Evolutionary conservation across 805 yeast species (phyloP).

Genomic region (Candida pini): DNA sequence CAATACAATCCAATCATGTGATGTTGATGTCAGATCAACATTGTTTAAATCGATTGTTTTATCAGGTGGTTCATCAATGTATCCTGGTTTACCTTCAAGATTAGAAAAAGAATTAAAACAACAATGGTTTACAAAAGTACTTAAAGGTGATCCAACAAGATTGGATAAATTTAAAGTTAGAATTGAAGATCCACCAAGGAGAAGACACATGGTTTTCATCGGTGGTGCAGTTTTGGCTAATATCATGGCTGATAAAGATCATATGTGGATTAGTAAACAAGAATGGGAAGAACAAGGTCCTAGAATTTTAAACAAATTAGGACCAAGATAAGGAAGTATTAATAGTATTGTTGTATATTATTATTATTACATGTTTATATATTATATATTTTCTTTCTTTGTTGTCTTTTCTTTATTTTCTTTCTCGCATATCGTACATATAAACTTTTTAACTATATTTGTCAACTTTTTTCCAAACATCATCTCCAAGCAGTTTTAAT

Average conservation of each 20-base stretch:
- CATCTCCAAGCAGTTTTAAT: conserved; percentile 43
- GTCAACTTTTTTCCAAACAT: conserved; percentile 52
- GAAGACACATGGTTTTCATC: conserved; percentile 97
- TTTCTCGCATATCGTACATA: background rate
- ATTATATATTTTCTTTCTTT: background rate
- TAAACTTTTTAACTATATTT: conserved; percentile 26
- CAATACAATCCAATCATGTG: conserved; percentile 91
- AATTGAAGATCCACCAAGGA: conserved; percentile 98
- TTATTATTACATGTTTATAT: background rate
- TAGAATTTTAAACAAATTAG: conserved; percentile 76
- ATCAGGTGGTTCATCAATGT: conserved; percentile 98
- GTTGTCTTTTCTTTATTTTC: background rate
- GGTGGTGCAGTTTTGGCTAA: conserved; percentile 98
- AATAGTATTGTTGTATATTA: too few species aligned
- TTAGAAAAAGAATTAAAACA: conserved; percentile 95
- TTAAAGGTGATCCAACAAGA: conserved; percentile 81
- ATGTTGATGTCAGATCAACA: conserved; percentile 85
- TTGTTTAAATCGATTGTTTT: conserved; percentile 88
- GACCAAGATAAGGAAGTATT: conserved; percentile 70
- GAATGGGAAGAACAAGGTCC: conserved; percentile 99
- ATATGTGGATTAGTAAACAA: conserved; percentile 93
- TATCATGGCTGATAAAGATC: conserved; percentile 97
- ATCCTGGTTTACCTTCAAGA: conserved; percentile 95
- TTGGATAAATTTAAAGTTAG: conserved; percentile 89
- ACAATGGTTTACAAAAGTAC: conserved; percentile 85